Conservation (phyloP, 805 yeast genomes). For the Tetrapisispora arboricola region DNA sequence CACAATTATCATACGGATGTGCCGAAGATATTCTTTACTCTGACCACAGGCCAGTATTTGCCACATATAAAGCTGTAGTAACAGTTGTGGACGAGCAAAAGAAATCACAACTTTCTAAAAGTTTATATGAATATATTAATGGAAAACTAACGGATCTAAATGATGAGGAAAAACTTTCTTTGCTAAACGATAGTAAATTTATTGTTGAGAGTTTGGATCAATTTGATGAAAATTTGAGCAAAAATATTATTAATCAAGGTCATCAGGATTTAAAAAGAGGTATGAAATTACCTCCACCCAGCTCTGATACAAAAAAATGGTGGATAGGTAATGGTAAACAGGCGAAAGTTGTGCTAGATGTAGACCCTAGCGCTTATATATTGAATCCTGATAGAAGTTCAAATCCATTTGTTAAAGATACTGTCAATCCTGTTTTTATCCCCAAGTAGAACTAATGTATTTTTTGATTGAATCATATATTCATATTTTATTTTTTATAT, state of each 20-base stretch:
- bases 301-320: slow-evolving; percentile 77
- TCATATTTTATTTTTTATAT: no score
- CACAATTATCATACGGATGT: slow-evolving; percentile 51
- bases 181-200: slow-evolving; percentile 12
- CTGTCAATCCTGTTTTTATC: slow-evolving; percentile 35
- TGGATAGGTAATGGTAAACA: slow-evolving; percentile 77
- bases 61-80: slow-evolving; percentile 52
- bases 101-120: slow-evolving; percentile 41
- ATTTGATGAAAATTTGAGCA: slow-evolving; percentile 13
- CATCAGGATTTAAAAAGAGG: slow-evolving; percentile 14
- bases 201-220: slow-evolving; percentile 23
- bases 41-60: slow-evolving; percentile 87
- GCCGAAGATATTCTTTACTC: slow-evolving; percentile 53
- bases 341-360: slow-evolving; percentile 51
- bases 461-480: no score
- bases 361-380: slow-evolving; percentile 32
- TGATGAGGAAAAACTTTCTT: slow-evolving; percentile 39
- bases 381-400: slow-evolving; percentile 60
- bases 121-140: slow-evolving; percentile 45
- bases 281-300: slow-evolving; percentile 68
- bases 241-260: neutral
- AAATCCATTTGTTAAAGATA: slow-evolving; percentile 59
- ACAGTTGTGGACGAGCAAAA: slow-evolving; percentile 52
- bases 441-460: neutral
- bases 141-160: slow-evolving; percentile 33